A percentile compares a stretch with the other conserved stretches of the same genome.
These are phyloP conservation scores for Epithele typhae DNA, from an alignment of 768 basidiomycete species.

Conservation along the genomic window DNA sequence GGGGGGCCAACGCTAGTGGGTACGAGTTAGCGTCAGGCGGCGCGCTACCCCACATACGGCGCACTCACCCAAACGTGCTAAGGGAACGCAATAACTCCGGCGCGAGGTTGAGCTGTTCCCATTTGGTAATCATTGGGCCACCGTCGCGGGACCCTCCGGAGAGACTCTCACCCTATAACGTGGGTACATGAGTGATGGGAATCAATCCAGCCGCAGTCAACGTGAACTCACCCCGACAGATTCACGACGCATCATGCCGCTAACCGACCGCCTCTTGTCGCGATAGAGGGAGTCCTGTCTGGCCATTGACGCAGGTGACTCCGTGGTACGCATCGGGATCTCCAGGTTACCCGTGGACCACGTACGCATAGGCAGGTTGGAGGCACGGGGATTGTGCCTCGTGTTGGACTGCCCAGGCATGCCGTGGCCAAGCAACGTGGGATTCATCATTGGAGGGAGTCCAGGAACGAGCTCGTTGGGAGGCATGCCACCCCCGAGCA, in stretches of 20 bases:
- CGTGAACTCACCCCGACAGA: conserved; percentile 58
- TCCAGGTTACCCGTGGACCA: conserved; percentile 85
- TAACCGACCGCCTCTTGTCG: conserved; percentile 76
- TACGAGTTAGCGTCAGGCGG: conserved; percentile 4
- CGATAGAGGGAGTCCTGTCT: conserved; percentile 41
- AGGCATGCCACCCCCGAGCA: conserved; percentile 29
- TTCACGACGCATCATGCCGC: conserved; percentile 66
- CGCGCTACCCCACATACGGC: background rate
- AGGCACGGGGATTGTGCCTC: conserved; percentile 53
- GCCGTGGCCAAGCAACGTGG: conserved; percentile 48
- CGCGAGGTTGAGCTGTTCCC: conserved; percentile 87
- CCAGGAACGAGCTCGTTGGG: conserved; percentile 32
- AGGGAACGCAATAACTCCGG: conserved; percentile 87
- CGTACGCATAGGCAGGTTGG: conserved; percentile 71
- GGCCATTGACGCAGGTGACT: conserved; percentile 28
- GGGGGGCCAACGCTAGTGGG: conserved; percentile 83
- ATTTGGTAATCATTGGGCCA: conserved; percentile 86
- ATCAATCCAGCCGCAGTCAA: background rate
- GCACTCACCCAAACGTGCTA: conserved; percentile 85
- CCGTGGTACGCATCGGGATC: conserved; percentile 56
- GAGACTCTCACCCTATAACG: conserved; percentile 48
- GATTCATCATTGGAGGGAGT: conserved; percentile 8
- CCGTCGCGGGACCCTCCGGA: conserved; percentile 53
- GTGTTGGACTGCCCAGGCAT: conserved; percentile 63
- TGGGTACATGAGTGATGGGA: background rate